Conservation (phyloP, 257 asterid species). For the Fraxinus anomala region DNA sequence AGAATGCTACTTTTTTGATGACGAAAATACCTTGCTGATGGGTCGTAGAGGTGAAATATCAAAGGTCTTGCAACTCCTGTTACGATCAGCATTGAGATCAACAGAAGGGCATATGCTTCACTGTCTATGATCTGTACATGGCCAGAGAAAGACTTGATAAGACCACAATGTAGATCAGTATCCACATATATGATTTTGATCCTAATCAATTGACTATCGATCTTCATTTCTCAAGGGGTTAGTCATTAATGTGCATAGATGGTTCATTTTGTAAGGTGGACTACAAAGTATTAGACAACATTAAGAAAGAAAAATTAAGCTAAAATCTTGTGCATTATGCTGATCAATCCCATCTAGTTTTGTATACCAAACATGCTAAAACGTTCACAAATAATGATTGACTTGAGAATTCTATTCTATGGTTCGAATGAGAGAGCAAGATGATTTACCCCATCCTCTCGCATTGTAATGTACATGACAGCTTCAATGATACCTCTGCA, state of each 20-base stretch:
- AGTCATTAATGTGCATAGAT: background rate
- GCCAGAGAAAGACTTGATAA: slow-evolving; percentile 21
- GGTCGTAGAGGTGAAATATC: slow-evolving; percentile 51
- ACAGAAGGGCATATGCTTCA: slow-evolving; percentile 50
- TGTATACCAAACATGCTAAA: background rate
- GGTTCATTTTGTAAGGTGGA: too few relatives aligned
- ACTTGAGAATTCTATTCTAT: background rate
- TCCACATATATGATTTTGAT: background rate
- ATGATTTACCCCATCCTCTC: slow-evolving; percentile 45
- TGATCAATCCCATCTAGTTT: background rate
- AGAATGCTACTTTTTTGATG: slow-evolving; percentile 40
- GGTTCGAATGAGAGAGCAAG: background rate
- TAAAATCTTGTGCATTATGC: too few relatives aligned
- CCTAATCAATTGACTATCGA: background rate
- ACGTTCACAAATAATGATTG: background rate
- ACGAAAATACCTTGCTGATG: slow-evolving; percentile 48
- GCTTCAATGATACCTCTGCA: slow-evolving; percentile 63
- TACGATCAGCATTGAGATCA: slow-evolving; percentile 46
- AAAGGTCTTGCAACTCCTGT: slow-evolving; percentile 59
- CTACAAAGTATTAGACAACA: too few relatives aligned
- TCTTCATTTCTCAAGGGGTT: background rate
- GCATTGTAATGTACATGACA: slow-evolving; percentile 39
- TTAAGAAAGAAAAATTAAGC: too few relatives aligned
- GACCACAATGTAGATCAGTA: slow-evolving; percentile 10
- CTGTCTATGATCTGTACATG: slow-evolving; percentile 42